Base-by-base conservation (phyloP, 768 basidiomycete species). In the Suillus brevipes region DNA sequence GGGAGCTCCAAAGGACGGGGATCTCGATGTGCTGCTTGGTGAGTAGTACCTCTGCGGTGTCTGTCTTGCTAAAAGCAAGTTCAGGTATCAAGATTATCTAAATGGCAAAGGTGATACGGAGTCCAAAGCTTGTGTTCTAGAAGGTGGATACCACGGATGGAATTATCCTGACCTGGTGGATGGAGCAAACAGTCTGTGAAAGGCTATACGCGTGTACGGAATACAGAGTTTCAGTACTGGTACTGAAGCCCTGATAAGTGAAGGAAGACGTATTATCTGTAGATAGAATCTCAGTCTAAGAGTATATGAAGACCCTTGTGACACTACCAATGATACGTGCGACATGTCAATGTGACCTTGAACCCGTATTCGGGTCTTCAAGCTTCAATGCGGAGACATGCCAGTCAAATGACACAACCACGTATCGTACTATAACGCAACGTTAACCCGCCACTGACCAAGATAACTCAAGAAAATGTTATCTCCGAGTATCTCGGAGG, bases 11-110 rank as follows among this genome's bases (percentile, higher is more conserved):
- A 77, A 49, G 85, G 85, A 20, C 76, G 86, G 36, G 85, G 78
- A 1, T 84, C 85, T 18, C 77, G 86, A 14, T 85, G 82, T 72
- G 85, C 85, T 23, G 82, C 80, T 72, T 87, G 85, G 87, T 86
- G 71, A 38, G 77, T 28, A 40, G n/a, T 6, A 40, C 42, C 2
- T 31, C 25, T 20, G 14, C 18, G 6, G 42, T 20, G 58, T 59
- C 25, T 20, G 18, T 28, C 25, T 42, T 12, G 58, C 28, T 59
- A 7, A 12, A 60, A 31, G 43, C 13, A 20, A 53, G 23, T 47
- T 9, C 53, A 85, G 84, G 84, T 85, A 85, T 67, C 84, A 84
- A 69, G 82, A 85, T 66, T 79, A 81, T 64, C 72, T 85, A 37
- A 71, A 83, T 60, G 68, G 65, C 63, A 71, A 65, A 50, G 74